Conservation (phyloP, 2,329 filamentous ascomycete species). For the Botrytis fragariae region DNA sequence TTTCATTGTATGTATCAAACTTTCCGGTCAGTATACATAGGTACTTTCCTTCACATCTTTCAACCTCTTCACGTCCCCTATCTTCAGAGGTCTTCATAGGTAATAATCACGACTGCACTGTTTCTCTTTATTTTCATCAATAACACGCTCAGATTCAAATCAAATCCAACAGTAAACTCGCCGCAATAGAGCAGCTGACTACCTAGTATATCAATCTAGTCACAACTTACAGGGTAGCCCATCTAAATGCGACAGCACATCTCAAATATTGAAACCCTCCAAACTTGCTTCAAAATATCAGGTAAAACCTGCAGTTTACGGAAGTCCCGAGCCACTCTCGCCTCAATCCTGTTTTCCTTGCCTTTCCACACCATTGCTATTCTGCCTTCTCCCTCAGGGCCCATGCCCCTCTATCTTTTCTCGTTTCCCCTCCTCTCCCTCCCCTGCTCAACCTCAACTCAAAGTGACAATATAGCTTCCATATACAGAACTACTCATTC, state of each 20-base stretch:
- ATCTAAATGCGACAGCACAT: not conserved
- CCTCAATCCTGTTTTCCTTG: not conserved
- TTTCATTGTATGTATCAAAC: not conserved
- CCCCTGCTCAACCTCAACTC: too few species aligned
- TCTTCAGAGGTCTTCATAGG: accelerated
- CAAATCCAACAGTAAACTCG: not conserved
- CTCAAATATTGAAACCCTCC: not conserved
- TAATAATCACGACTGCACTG: not conserved
- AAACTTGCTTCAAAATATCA: not conserved
- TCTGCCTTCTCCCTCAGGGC: too few species aligned
- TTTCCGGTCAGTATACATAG: not conserved
- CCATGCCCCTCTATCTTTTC: not conserved
- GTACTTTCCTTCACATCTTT: not conserved
- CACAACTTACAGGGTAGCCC: too few species aligned
- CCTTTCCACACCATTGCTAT: not conserved
- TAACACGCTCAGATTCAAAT: not conserved
- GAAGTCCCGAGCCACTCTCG: not conserved
- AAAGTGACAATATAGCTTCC: too few species aligned
- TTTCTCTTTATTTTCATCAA: not conserved
- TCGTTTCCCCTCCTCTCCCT: too few species aligned
- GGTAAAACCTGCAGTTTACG: not conserved
- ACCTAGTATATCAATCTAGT: not conserved
- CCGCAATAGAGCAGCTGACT: not conserved
- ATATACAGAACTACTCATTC: not conserved
- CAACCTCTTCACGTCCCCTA: accelerated